These are phyloP conservation scores for Dioscorea alata DNA, from an alignment of 106 monocot species.

Conservation along the genomic window DNA sequence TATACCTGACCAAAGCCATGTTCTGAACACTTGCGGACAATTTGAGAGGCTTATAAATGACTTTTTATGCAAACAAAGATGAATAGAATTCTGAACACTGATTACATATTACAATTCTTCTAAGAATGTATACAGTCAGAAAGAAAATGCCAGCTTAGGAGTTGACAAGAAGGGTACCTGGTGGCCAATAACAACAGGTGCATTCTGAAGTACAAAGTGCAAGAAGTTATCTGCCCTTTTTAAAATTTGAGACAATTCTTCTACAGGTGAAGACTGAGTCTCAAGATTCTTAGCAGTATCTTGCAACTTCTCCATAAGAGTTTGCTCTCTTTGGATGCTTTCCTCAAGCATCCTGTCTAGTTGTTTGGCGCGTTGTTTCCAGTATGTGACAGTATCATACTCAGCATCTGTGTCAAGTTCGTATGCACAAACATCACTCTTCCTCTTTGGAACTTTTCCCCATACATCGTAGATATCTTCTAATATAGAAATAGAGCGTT, in stretches of 20 bases:
- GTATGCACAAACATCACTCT: constrained; percentile 26
- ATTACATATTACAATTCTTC: no score
- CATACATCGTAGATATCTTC: constrained; percentile 46
- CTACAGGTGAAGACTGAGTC: constrained; percentile 52
- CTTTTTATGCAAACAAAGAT: no score
- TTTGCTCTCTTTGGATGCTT: constrained; percentile 50
- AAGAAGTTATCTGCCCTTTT: constrained; percentile 75
- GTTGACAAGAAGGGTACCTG: constrained; percentile 33
- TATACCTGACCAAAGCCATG: no score
- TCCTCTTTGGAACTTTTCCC: constrained; percentile 34
- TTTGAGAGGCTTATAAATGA: no score
- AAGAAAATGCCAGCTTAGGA: background rate
- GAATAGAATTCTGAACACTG: no score
- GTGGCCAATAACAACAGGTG: constrained; percentile 77
- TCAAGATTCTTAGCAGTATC: constrained; percentile 51
- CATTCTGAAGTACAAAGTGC: constrained; percentile 75
- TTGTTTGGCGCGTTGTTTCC: constrained; percentile 48
- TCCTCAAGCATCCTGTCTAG: constrained; percentile 46
- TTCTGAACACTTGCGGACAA: no score
- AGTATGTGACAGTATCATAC: constrained; percentile 39
- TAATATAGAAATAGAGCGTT: constrained; percentile 39
- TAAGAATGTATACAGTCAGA: no score
- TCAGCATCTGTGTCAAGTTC: constrained; percentile 46
- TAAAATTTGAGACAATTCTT: constrained; percentile 61
- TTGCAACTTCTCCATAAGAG: constrained; percentile 48